These are phyloP conservation scores for fission yeast (Schizosaccharomyces pombe) DNA, from an alignment of 805 yeast species.

Conservation along the genomic window DNA sequence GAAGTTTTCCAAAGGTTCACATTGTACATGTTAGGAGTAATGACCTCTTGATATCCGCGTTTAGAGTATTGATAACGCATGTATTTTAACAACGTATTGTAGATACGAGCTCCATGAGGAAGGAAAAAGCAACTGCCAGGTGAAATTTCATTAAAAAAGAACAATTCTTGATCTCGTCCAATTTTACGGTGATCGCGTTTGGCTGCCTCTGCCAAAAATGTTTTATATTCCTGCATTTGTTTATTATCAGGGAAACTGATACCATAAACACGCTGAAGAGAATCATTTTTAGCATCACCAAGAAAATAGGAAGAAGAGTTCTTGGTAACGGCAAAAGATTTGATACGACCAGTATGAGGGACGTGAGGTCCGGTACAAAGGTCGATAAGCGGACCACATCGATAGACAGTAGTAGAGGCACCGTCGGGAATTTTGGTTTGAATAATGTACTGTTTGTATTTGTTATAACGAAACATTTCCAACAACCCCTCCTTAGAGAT, in stretches of 20 bases:
- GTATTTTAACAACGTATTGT: slow-evolving; percentile 62
- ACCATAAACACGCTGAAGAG: slow-evolving; percentile 93
- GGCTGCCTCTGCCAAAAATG: slow-evolving; percentile 87
- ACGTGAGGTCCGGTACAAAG: slow-evolving; percentile 95
- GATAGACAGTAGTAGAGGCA: slow-evolving; percentile 83
- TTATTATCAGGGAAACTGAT: slow-evolving; percentile 96
- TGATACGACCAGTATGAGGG: slow-evolving; percentile 90
- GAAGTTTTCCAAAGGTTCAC: slow-evolving; percentile 95
- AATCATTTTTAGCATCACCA: slow-evolving; percentile 81
- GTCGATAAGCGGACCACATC: slow-evolving; percentile 94
- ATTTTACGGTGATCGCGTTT: slow-evolving; percentile 79
- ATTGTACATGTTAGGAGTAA: slow-evolving; percentile 97
- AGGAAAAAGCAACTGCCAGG: slow-evolving; percentile 98
- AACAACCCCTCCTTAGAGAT: slow-evolving; percentile 78
- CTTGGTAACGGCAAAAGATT: slow-evolving; percentile 79
- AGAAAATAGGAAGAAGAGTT: slow-evolving; percentile 89
- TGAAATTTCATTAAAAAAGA: slow-evolving; percentile 84
- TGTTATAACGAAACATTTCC: slow-evolving; percentile 85
- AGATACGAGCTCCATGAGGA: slow-evolving; percentile 96
- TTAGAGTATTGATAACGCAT: slow-evolving; percentile 64
- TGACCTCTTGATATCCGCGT: slow-evolving; percentile 94
- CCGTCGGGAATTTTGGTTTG: slow-evolving; percentile 83
- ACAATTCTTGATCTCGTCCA: slow-evolving; percentile 89
- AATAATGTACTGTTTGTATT: slow-evolving; percentile 77
- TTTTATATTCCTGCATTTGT: slow-evolving; percentile 79